Conservation (phyloP, 495 filamentous ascomycete genomes). For the Melanomma pulvis-pyrius region DNA sequence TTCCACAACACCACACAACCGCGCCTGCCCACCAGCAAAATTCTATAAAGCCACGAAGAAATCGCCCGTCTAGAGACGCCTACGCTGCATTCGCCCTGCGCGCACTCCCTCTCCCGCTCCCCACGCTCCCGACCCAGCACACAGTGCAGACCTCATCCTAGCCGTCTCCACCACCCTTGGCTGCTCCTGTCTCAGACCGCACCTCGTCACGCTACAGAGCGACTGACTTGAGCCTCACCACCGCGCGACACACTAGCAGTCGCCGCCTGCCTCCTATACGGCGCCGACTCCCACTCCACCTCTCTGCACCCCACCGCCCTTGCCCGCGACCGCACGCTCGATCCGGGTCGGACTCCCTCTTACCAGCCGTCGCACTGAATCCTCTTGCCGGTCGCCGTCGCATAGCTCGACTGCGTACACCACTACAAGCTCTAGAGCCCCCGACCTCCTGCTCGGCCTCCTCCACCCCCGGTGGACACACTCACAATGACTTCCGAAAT, state of each 20-base stretch:
- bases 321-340: background rate
- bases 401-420: constrained; percentile 10
- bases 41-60: background rate
- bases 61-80: background rate
- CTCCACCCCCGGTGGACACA: constrained; percentile 14
- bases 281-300: background rate
- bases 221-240: background rate
- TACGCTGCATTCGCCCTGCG: background rate
- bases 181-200: constrained; percentile 13
- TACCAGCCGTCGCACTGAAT: constrained; percentile 12
- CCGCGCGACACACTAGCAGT: background rate
- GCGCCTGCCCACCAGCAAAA: background rate
- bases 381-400: constrained; percentile 13
- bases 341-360: background rate
- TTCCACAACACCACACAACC: constrained; percentile 12
- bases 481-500: constrained; percentile 46
- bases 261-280: background rate
- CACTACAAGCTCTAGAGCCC: background rate
- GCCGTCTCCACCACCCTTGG: constrained; percentile 5
- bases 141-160: background rate
- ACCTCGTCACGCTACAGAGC: background rate
- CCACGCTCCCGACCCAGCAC: background rate
- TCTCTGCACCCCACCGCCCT: background rate
- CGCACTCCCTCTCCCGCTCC: background rate
- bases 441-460: background rate